Percentiles rank a stretch among this genome's conserved stretches.
Conservation (phyloP, 768 basidiomycete species). For the Rhizopogon roseolus region DNA sequence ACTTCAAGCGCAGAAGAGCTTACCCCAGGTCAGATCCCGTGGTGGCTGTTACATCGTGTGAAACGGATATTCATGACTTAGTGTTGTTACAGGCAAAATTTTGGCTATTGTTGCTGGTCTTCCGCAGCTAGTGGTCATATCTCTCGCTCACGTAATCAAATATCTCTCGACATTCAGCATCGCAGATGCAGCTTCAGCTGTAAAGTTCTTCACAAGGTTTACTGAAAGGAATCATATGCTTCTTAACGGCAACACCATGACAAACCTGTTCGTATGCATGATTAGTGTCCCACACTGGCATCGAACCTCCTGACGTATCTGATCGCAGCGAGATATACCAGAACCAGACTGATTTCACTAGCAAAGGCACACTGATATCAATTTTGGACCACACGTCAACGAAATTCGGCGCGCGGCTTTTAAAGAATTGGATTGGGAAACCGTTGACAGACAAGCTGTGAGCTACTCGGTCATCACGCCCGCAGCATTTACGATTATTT, state of each 20-base stretch:
- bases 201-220: conserved; percentile 77
- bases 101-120: conserved; percentile 61
- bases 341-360: conserved; percentile 78
- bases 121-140: conserved; percentile 64
- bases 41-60: conserved; percentile 9
- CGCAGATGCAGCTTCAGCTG: conserved; percentile 72
- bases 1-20: conserved; percentile 39
- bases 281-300: background rate
- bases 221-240: conserved; percentile 79
- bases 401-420: conserved; percentile 78
- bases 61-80: background rate
- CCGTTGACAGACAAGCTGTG: conserved; percentile 64
- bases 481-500: conserved; percentile 1
- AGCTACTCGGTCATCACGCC: background rate
- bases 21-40: conserved; percentile 35
- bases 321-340: conserved; percentile 73
- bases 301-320: background rate
- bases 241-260: conserved; percentile 81
- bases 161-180: conserved; percentile 73
- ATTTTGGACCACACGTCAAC: conserved; percentile 86
- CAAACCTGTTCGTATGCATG: conserved; percentile 52
- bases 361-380: conserved; percentile 76
- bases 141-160: conserved; percentile 66
- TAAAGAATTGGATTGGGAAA: conserved; percentile 82
- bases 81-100: conserved; percentile 42